Evolutionary conservation across 2,329 filamentous ascomycete genomes (phyloP).

Genomic region (Hypomyces rosellus): DNA sequence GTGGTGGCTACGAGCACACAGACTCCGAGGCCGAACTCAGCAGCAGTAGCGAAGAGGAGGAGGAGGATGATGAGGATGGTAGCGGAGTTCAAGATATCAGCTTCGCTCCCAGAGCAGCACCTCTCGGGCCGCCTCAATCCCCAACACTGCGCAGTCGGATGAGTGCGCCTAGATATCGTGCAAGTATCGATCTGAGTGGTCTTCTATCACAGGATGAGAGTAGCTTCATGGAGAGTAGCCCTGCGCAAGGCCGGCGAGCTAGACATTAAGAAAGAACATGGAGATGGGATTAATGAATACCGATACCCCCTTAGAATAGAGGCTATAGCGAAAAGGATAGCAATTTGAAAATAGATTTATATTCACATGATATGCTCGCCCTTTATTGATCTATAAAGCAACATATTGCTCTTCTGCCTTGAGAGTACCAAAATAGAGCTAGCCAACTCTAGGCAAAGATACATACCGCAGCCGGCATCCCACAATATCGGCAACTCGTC

Average conservation of each 20-base stretch:
- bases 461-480: slow-evolving; percentile 78
- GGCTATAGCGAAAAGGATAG: not conserved
- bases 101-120: slow-evolving; percentile 33
- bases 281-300: not conserved
- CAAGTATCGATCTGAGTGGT: slow-evolving; percentile 52
- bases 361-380: too few relatives aligned
- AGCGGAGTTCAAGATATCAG: slow-evolving; percentile 26
- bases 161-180: slow-evolving; percentile 24
- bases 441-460: slow-evolving; percentile 57
- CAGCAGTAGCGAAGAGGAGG: slow-evolving; percentile 18
- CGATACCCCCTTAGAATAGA: slow-evolving; percentile 5
- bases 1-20: slow-evolving; percentile 67
- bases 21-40: slow-evolving; percentile 61
- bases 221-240: slow-evolving; percentile 49
- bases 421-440: too few relatives aligned
- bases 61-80: slow-evolving; percentile 14
- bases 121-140: slow-evolving; percentile 29
- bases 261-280: not conserved
- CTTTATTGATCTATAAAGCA: not conserved
- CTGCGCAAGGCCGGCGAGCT: slow-evolving; percentile 27
- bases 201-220: slow-evolving; percentile 52
- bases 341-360: not conserved
- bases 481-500: slow-evolving; percentile 70
- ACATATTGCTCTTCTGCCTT: not conserved
- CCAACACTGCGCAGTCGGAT: slow-evolving; percentile 30